Evolutionary conservation across 2,329 filamentous ascomycete genomes (phyloP), one percentile per base, ranked within the genome.

Genomic region (Aspergillus sp.): DNA sequence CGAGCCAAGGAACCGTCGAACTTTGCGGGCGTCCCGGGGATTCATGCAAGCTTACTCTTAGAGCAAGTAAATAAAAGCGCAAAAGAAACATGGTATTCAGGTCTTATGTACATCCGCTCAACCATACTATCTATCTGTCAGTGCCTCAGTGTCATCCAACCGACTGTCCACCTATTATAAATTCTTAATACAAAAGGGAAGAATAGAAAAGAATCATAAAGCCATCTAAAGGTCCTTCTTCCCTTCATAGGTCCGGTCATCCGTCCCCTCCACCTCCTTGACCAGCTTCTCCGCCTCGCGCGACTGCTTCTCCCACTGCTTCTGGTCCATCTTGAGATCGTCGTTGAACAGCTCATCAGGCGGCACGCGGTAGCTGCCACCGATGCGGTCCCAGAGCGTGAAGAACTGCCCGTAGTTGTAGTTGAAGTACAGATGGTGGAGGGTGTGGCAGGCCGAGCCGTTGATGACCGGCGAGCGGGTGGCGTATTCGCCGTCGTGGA

Each of bases 391-490:
- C 82, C 88, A 94, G 14, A 93, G 68, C 1, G 88, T 94, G 10
- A 84, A 91, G 67, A 88, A 95, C 61, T 95, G 88, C 39, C 88
- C 88, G 52, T 93, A 95, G 67, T 95, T 95, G 72, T 83, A 85
- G 66, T 83, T 82, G 69, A 84, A 84, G 64, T 84, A 85, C 31
- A 86, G 61, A 57, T 95, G 89, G 63, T 95, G 89, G 70, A 88
- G 75, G 20, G 82, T 86, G 62, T 96, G 89, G 71, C 89, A 95
- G n/a, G 89, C 89, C 6, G 88, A 85, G 26, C 89, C 89, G 57
- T 96, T 96, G 61, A 95, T 78, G 45, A 95, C 61, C 14, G 82
- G 80, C 47, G 81, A 85, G 60, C 93, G 80, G 47, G 84, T 80
- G 11, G 91, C 73, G 57, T 93, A 95, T 64, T 95, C 89, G 49